Evolutionary conservation across 192 early-diverging fungal species (phyloP).

Genomic region (Coemansia sp.): DNA sequence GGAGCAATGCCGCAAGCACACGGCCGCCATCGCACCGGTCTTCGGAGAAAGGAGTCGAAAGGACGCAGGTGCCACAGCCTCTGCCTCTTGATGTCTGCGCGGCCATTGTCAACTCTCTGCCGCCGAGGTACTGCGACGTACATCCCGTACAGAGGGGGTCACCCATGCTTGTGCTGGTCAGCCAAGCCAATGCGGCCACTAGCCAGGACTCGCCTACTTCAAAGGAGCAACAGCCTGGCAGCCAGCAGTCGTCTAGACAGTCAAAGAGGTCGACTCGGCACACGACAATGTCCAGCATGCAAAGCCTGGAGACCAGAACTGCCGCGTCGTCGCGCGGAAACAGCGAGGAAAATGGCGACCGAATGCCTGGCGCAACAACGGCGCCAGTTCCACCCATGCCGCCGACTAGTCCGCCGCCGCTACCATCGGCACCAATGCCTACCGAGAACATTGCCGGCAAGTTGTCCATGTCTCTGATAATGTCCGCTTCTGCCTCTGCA

Average conservation of each 20-base stretch:
- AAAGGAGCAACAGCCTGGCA: not conserved
- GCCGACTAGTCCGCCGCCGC: conserved; percentile 18
- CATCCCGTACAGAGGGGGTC: conserved; percentile 27
- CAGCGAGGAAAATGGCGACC: conserved; percentile 18
- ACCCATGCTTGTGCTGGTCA: conserved; percentile 26
- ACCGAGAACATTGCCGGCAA: conserved; percentile 1
- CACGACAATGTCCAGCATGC: conserved; percentile 22
- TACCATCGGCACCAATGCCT: conserved; percentile 39
- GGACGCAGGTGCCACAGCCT: not conserved
- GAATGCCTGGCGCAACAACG: conserved; percentile 29
- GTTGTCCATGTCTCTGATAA: conserved; percentile 1
- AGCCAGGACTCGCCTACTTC: not conserved
- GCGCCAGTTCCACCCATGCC: conserved; percentile 6
- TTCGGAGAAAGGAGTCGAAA: conserved; percentile 8
- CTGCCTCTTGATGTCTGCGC: conserved; percentile 18
- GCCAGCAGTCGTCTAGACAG: conserved; percentile 10
- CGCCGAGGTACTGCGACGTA: conserved; percentile 43
- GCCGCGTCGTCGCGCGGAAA: conserved; percentile 16
- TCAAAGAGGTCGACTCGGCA: conserved; percentile 17
- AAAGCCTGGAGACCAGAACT: conserved; percentile 24
- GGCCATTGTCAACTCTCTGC: conserved; percentile 26
- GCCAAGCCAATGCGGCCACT: conserved; percentile 18
- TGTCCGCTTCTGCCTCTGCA: not conserved
- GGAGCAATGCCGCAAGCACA: conserved; percentile 12
- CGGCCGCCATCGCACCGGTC: conserved; percentile 13